Percentiles rank a stretch among this genome's conserved stretches.
These are phyloP conservation scores for Aspergillus taichungensis DNA, from an alignment of 495 filamentous ascomycete species.

Conservation along the genomic window DNA sequence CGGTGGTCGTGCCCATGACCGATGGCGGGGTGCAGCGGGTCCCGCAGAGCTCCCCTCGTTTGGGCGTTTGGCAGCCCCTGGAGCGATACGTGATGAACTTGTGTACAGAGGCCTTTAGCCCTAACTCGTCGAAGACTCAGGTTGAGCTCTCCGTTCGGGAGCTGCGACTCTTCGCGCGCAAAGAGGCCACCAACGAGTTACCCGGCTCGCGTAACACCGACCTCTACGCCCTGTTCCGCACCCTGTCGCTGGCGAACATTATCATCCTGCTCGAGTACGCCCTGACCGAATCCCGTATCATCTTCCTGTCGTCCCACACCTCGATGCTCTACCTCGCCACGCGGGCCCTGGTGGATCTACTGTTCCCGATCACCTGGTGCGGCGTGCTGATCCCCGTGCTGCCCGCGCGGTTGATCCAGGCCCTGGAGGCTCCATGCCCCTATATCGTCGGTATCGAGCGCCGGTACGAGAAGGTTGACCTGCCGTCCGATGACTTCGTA, in stretches of 20 bases:
- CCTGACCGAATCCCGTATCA: conserved; percentile 88
- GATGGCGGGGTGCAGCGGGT: conserved; percentile 77
- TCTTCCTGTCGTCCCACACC: conserved; percentile 89
- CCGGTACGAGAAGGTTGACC: conserved; percentile 81
- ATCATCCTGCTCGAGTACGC: conserved; percentile 89
- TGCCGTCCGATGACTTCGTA: conserved; percentile 95
- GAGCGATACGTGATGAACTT: conserved; percentile 97
- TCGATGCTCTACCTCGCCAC: conserved; percentile 92
- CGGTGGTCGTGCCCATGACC: conserved; percentile 87
- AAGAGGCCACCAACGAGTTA: conserved; percentile 89
- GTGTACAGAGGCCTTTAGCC: conserved; percentile 88
- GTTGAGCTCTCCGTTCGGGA: conserved; percentile 89
- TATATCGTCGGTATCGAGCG: conserved; percentile 95
- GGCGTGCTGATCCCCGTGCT: conserved; percentile 90
- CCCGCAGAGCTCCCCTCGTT: conserved; percentile 76
- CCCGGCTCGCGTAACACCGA: conserved; percentile 88
- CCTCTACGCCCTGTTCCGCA: conserved; percentile 86
- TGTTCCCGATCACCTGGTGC: conserved; percentile 88
- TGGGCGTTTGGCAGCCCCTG: conserved; percentile 94
- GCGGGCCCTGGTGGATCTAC: conserved; percentile 67
- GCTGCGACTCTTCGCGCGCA: conserved; percentile 81
- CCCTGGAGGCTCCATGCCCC: conserved; percentile 88
- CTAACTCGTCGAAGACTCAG: conserved; percentile 87
- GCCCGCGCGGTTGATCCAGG: conserved; percentile 77
- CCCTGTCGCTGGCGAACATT: conserved; percentile 81